These are phyloP conservation scores for Aspergillus nanangensis DNA, from an alignment of 495 filamentous ascomycete genomes.

Conservation along the genomic window DNA sequence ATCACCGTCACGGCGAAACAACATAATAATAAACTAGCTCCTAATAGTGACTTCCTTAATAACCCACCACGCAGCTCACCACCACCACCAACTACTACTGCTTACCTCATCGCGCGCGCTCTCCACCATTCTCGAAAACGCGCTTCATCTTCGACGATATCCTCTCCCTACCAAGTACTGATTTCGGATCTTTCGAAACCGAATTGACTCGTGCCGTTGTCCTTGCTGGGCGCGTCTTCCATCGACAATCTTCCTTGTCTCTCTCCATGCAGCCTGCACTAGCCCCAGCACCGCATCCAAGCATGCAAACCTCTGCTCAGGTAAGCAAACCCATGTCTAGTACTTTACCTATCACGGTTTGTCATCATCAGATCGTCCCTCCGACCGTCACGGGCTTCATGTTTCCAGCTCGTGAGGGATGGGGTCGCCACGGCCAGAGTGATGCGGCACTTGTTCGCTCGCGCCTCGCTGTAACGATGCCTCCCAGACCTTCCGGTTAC, in stretches of 20 bases:
- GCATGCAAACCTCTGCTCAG: slow-evolving; percentile 52
- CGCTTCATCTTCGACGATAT: no score
- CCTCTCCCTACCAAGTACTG: no score
- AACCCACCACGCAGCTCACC: no score
- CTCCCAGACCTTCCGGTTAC: no score
- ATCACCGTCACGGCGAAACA: slow-evolving; percentile 5
- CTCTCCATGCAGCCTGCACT: slow-evolving; percentile 51
- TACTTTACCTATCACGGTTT: slow-evolving; percentile 35
- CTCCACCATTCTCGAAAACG: no score
- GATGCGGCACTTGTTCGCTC: no score
- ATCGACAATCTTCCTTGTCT: slow-evolving; percentile 12
- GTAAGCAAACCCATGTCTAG: slow-evolving; percentile 44
- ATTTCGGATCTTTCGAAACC: no score
- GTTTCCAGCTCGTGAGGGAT: not conserved
- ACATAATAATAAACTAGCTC: slow-evolving; percentile 10
- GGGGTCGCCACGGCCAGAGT: not conserved
- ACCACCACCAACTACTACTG: slow-evolving; percentile 20
- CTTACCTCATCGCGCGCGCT: slow-evolving; percentile 48
- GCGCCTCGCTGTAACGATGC: no score
- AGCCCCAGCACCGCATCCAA: slow-evolving; percentile 54
- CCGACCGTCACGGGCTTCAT: not conserved
- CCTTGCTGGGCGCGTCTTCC: slow-evolving; percentile 15
- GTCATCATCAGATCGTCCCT: slow-evolving; percentile 44
- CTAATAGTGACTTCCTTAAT: slow-evolving; percentile 24
- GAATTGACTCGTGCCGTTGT: slow-evolving; percentile 12